Base-by-base conservation (phyloP, 2,329 filamentous ascomycete genomes). In the Pyricularia pennisetigena region DNA sequence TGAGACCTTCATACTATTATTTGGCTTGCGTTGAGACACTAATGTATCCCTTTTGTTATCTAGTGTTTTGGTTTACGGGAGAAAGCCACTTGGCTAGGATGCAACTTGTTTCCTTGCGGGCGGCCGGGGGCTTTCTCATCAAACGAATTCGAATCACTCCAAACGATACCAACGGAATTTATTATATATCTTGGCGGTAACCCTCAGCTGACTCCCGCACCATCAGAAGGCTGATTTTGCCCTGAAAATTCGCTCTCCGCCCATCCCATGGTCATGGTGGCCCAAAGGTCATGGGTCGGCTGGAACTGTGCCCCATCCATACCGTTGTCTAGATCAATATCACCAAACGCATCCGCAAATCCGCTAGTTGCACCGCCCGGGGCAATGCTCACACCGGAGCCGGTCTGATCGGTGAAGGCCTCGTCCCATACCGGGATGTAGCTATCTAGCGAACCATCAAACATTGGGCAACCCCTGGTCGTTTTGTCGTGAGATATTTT, bases 261-360 rank as follows among this genome's bases (percentile, higher is more conserved):
- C 82, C 82, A 83, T 0, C 76, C 76, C 78, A 80, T 78, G 0
- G 79, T 83, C 80, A 83, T 82, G 3, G 81, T 80, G 14, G 80
- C 78, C 82, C 82, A 84, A 9, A 83, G 70, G 69, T 83, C 82
- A 14, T 24, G 8, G 12, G 7, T 4, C 4, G 54, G 57, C 67
- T 82, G 76, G 68, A 79, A 79, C 66, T 74, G 59, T 14, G 28
- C 49, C 26, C 35, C 65, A 28, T 67, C 35, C 41, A 32, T 16
- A 29, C 65, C 32, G 28, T 16, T 16, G 41, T 35, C 28, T 20
- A 67, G 65, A 23, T 30, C 65, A n/a, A 57, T 57, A 10, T 29
- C 26, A n/a, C 8, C 24, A 35, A 29, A 9, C 7, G 65, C 12
- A 23, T 35, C 16, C 3, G 10, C 41, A 69, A 24, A 68, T 29